Conservation (phyloP, 805 yeast genomes). For the Wickerhamomyces xylosicus region DNA sequence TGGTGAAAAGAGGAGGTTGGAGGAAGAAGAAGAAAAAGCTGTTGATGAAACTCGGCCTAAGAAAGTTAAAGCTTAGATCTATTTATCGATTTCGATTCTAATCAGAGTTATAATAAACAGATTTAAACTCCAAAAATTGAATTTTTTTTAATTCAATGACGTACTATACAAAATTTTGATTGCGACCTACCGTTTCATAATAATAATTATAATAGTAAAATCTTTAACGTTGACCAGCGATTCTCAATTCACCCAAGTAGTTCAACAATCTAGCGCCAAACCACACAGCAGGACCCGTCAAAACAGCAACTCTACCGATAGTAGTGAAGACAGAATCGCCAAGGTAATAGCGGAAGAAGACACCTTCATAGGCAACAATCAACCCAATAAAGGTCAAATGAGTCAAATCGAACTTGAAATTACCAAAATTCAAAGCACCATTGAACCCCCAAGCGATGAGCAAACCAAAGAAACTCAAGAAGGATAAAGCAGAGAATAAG, state of each 20-base stretch:
- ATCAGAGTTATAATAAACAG: no score
- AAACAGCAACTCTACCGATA: constrained; percentile 8
- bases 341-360: constrained; percentile 18
- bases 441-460: constrained; percentile 11
- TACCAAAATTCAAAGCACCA: constrained; percentile 15
- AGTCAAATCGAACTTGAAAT: constrained; percentile 10
- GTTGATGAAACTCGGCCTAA: neutral
- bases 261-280: constrained; percentile 19
- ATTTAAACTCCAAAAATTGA: no score
- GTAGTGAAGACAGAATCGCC: constrained; percentile 17
- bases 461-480: constrained; percentile 8
- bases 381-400: constrained; percentile 12
- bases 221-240: constrained; percentile 18
- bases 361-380: constrained; percentile 14
- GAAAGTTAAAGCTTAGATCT: neutral
- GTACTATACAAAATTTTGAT: neutral
- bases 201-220: no score
- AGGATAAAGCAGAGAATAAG: constrained; percentile 9
- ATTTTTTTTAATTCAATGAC: neutral
- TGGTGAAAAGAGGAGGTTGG: constrained; percentile 15
- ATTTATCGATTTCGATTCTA: no score
- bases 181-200: no score
- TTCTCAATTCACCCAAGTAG: constrained; percentile 17
- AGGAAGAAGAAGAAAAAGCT: no score
- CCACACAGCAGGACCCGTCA: constrained; percentile 19